Evolutionary conservation across 2,329 filamentous ascomycete species (phyloP).

Genomic region (Scopulariopsis brevicaulis): DNA sequence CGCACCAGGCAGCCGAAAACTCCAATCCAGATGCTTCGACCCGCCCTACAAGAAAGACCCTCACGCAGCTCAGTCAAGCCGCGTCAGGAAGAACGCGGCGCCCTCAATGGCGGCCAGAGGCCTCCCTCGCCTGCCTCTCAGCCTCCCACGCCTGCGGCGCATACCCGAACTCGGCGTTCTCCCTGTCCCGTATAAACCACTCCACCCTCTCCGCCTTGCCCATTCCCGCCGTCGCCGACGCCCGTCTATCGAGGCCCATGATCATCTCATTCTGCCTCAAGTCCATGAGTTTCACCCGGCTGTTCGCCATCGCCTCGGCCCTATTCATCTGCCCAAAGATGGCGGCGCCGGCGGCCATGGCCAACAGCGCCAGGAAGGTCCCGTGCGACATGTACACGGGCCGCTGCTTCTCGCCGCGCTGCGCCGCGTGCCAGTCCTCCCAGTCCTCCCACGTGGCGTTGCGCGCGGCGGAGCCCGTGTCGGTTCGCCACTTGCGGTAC

Average conservation of each 20-base stretch:
- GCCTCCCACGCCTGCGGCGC: background rate
- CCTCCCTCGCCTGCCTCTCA: background rate
- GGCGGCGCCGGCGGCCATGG: constrained; percentile 54
- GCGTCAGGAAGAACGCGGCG: too few relatives aligned
- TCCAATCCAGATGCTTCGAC: background rate
- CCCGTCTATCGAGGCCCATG: constrained; percentile 39
- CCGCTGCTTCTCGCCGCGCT: constrained; percentile 36
- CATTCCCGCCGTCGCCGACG: constrained; percentile 34
- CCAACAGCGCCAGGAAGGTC: constrained; percentile 61
- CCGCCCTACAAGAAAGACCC: background rate
- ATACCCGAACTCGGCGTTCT: constrained; percentile 19
- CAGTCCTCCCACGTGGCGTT: constrained; percentile 99
- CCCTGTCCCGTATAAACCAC: constrained; percentile 58
- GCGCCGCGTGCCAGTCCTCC: constrained; percentile 64
- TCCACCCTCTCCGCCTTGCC: constrained; percentile 53
- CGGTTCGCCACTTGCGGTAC: constrained; percentile 33
- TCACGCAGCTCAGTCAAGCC: background rate
- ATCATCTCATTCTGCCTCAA: constrained; percentile 55
- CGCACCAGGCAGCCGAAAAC: background rate
- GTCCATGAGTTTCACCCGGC: constrained; percentile 54
- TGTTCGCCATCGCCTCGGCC: constrained; percentile 49
- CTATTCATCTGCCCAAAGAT: constrained; percentile 62
- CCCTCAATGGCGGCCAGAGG: background rate
- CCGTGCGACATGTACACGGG: constrained; percentile 66
- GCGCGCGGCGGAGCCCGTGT: constrained; percentile 29